Conservation (phyloP, 2,329 filamentous ascomycete species). For the Rasamsonia emersonii region DNA sequence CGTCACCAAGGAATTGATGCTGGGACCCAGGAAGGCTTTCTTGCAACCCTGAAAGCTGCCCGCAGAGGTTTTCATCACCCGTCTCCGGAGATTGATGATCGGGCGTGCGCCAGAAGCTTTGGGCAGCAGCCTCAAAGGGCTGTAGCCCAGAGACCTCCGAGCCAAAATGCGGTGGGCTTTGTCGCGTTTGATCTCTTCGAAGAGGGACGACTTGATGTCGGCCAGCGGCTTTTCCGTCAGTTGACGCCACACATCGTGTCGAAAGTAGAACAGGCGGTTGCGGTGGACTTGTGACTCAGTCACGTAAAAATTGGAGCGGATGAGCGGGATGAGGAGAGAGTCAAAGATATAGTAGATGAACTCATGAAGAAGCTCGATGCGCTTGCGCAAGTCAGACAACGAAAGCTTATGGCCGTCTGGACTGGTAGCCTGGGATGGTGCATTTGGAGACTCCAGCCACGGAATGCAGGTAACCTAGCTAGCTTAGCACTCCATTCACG, state of each 20-base stretch:
- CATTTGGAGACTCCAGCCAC: slow-evolving; percentile 60
- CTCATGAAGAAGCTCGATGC: slow-evolving; percentile 70
- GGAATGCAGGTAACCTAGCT: slow-evolving; percentile 55
- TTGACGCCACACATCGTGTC: slow-evolving; percentile 81
- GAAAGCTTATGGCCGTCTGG: slow-evolving; percentile 47
- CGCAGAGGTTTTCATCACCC: slow-evolving; percentile 41
- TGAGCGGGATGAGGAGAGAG: slow-evolving; percentile 77
- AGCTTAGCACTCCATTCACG: slow-evolving; percentile 1
- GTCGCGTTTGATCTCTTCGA: slow-evolving; percentile 62
- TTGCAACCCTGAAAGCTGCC: slow-evolving; percentile 40
- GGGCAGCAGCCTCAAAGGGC: slow-evolving; percentile 71
- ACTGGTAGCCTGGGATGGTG: slow-evolving; percentile 21
- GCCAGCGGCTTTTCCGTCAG: slow-evolving; percentile 65
- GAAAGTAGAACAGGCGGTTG: slow-evolving; percentile 83
- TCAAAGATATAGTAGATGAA: slow-evolving; percentile 91
- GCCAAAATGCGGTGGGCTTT: slow-evolving; percentile 51
- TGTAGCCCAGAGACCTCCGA: slow-evolving; percentile 61
- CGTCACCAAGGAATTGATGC: slow-evolving; percentile 61
- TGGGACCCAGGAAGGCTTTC: slow-evolving; percentile 44
- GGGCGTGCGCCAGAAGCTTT: slow-evolving; percentile 69
- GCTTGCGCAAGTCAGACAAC: slow-evolving; percentile 64
- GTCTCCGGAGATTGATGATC: slow-evolving; percentile 75
- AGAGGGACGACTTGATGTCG: slow-evolving; percentile 61
- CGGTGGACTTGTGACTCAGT: slow-evolving; percentile 79
- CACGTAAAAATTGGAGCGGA: slow-evolving; percentile 84